Base-by-base conservation (phyloP, 1,139 yeast genomes). In the Yamadazyma dendronema region DNA sequence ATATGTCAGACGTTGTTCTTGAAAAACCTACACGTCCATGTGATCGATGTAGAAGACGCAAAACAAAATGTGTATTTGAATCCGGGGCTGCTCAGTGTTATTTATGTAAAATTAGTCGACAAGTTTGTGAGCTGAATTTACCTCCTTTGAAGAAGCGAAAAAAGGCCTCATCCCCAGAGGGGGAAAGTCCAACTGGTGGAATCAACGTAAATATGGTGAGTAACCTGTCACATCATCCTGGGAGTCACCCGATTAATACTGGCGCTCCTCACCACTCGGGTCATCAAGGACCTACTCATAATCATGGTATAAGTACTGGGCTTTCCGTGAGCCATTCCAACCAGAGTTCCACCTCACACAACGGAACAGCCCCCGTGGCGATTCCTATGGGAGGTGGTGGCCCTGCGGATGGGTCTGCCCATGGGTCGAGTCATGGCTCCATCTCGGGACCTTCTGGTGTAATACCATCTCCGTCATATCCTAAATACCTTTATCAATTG, bases 11-110 rank as follows among this genome's bases (percentile, higher is more conserved):
- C 25, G 32, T 35, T 21, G 25, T 31, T 12, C 35, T 35, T 23
- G 38, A 35, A 28, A 35, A 31, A 24, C 38, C 38, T 8, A 30
- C 38, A 7, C 27, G 50, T 15, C 48, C 50, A 2, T 46, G 50
- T 37, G 50, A 46, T 24, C 14, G 46, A 21, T 46, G 50, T 24
- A 29, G 50, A 21, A 46, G 33, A 26, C 33, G 50, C 12, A 46
- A 46, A 35, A 37, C 48, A 22, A 42, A 41, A 27, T 46, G 50
- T 38, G 44, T 44, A 9, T 40, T 41, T 26, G 48, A 46, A 16
- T 34, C 36, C 1, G 39, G 38, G n/a, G 37, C 36, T 6, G 11
- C 15, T 4, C 42, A 34, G 29, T 46, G 50, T 27, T 41, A 43
- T 17, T 33, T 41, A 6, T 46, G 50, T 31, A 42, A 36, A n/a